A percentile compares a stretch with the other conserved stretches of the same genome.
Conservation (phyloP, 257 asterid genomes). For the Cinchona pubescens region DNA sequence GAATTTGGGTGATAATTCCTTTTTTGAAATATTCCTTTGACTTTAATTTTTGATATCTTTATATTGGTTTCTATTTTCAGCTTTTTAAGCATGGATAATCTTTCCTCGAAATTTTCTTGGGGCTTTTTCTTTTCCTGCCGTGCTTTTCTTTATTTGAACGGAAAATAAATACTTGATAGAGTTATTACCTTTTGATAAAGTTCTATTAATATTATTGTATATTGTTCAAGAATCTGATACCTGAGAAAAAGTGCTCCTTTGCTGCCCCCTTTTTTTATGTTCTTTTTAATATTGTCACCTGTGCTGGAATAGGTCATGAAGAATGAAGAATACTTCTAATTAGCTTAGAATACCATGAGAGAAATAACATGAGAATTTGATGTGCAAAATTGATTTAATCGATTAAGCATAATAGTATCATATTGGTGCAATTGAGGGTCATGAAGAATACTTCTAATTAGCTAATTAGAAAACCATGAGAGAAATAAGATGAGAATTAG, state of each 20-base stretch:
- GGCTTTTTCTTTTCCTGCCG: neutral
- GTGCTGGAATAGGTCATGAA: neutral
- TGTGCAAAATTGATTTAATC: neutral
- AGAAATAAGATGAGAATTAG: too few relatives aligned
- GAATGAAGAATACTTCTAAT: neutral
- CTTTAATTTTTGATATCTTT: neutral
- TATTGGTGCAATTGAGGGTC: too few relatives aligned
- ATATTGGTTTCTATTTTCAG: neutral
- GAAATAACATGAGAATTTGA: neutral
- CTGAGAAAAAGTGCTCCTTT: slow-evolving; percentile 5
- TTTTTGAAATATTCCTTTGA: neutral
- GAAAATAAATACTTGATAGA: neutral
- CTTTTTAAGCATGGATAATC: neutral
- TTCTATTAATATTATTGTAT: neutral
- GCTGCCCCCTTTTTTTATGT: neutral
- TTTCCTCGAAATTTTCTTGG: neutral
- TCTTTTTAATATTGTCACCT: neutral
- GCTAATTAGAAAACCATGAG: too few relatives aligned
- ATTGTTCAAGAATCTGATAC: slow-evolving; percentile 25
- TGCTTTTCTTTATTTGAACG: neutral
- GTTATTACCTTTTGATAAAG: neutral
- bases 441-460: too few relatives aligned
- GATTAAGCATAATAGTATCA: neutral
- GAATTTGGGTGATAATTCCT: neutral
- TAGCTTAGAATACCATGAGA: neutral